A percentile compares a stretch with the other conserved stretches of the same genome.
phyloP scores from a whole-genome alignment of 2,329 filamentous ascomycete genomes.

The Penicillium sclerotiorum region DNA sequence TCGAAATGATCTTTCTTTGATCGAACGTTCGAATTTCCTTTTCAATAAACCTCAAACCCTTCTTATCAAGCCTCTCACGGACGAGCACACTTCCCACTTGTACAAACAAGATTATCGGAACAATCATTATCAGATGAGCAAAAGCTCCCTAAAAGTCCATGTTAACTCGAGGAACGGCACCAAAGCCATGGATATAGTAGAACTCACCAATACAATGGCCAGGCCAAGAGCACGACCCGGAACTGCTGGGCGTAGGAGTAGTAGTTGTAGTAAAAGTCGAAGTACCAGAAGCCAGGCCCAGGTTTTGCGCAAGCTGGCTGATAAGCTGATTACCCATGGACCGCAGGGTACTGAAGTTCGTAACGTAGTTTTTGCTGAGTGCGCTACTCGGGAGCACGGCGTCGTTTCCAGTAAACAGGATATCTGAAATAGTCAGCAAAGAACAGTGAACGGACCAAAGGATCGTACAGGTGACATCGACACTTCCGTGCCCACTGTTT shows the following conservation, averaged over 20 bases:
- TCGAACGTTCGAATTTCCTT: too few relatives aligned
- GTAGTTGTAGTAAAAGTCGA: constrained; percentile 4
- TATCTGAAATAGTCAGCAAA: constrained; percentile 21
- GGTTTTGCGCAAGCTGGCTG: constrained; percentile 23
- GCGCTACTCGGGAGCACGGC: constrained; percentile 29
- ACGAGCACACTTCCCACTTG: constrained; percentile 10
- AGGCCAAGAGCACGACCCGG: constrained; percentile 15
- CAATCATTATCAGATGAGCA: constrained; percentile 5
- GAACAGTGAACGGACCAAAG: too few relatives aligned
- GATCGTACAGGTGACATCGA: constrained; percentile 35
- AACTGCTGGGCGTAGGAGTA: constrained; percentile 3
- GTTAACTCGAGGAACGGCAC: constrained; percentile 13
- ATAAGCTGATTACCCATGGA: constrained; percentile 32
- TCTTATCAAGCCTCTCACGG: neutral
- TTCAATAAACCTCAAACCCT: too few relatives aligned
- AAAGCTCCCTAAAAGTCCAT: neutral
- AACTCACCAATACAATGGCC: constrained; percentile 14
- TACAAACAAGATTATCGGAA: constrained; percentile 14
- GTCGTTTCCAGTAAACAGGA: constrained; percentile 33
- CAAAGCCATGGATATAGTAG: too few relatives aligned
- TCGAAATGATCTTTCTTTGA: too few relatives aligned
- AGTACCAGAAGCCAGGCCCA: constrained; percentile 16
- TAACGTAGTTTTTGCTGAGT: constrained; percentile 25
- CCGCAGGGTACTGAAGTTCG: constrained; percentile 23
- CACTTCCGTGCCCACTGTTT: constrained; percentile 25